A percentile compares a stretch with the other conserved stretches of the same genome.
Evolutionary conservation across 768 basidiomycete genomes (phyloP).

Genomic region (Austroboletus eburneus): DNA sequence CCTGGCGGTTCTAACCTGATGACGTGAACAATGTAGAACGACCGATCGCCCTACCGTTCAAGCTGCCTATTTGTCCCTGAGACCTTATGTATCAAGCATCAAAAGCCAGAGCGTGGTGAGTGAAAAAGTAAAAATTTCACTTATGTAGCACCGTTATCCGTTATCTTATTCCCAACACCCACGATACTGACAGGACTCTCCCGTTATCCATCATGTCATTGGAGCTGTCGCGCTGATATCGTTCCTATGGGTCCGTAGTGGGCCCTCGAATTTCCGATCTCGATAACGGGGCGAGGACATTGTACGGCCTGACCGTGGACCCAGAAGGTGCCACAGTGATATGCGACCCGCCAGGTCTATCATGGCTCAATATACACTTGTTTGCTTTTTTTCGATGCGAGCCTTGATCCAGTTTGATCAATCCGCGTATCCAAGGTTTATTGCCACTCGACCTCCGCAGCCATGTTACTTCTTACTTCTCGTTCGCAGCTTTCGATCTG

Average conservation of each 20-base stretch:
- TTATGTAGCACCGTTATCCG: neutral
- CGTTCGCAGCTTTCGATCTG: conserved; percentile 18
- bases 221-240: conserved; percentile 54
- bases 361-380: conserved; percentile 42
- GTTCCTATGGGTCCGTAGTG: conserved; percentile 34
- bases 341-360: neutral
- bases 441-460: conserved; percentile 22
- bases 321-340: conserved; percentile 4
- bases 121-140: no score
- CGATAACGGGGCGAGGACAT: conserved; percentile 46
- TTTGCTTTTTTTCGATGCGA: conserved; percentile 59
- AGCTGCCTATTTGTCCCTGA: conserved; percentile 13
- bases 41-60: conserved; percentile 15
- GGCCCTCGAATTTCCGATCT: conserved; percentile 15
- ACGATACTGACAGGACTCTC: conserved; percentile 43
- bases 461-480: conserved; percentile 2
- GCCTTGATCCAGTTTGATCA: conserved; percentile 45
- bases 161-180: conserved; percentile 25
- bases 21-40: conserved; percentile 23
- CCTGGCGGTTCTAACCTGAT: conserved; percentile 38
- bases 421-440: conserved; percentile 28
- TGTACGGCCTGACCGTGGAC: conserved; percentile 45
- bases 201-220: conserved; percentile 39
- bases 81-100: conserved; percentile 19
- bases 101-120: no score